Conservation (phyloP, 805 yeast genomes). For the Candida dajiaensis region DNA sequence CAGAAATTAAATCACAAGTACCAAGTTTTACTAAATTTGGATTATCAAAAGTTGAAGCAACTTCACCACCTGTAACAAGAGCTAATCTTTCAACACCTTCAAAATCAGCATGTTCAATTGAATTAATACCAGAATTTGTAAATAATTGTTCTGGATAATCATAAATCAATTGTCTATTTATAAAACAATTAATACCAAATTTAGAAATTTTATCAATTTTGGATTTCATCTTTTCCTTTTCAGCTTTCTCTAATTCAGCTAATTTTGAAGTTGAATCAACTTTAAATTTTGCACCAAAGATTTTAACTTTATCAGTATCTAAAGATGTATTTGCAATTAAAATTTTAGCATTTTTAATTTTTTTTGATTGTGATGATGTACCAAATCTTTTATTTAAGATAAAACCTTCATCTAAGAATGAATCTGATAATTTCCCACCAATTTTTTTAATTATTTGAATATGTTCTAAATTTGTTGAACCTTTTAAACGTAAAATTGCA, state of each 20-base stretch:
- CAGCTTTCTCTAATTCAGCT: slow-evolving; percentile 91
- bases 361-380: slow-evolving; percentile 87
- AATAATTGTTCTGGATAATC: slow-evolving; percentile 97
- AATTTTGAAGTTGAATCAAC: slow-evolving; percentile 92
- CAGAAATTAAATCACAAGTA: slow-evolving; percentile 84
- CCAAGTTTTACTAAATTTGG: slow-evolving; percentile 87
- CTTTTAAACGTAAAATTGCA: slow-evolving; percentile 85
- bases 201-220: slow-evolving; percentile 87
- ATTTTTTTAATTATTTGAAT: slow-evolving; percentile 89
- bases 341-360: slow-evolving; percentile 74
- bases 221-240: slow-evolving; percentile 83
- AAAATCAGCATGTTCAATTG: slow-evolving; percentile 97
- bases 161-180: slow-evolving; percentile 93
- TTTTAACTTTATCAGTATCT: slow-evolving; percentile 96
- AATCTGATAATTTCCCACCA: slow-evolving; percentile 89
- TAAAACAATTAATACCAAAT: slow-evolving; percentile 83
- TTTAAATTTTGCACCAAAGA: slow-evolving; percentile 96
- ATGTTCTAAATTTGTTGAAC: slow-evolving; percentile 84
- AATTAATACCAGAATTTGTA: slow-evolving; percentile 78
- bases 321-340: slow-evolving; percentile 91
- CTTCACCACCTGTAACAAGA: slow-evolving; percentile 96
- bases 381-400: slow-evolving; percentile 89
- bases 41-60: slow-evolving; percentile 90
- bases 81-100: slow-evolving; percentile 97
- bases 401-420: slow-evolving; percentile 94